Evolutionary conservation across 2,329 filamentous ascomycete genomes (phyloP), one percentile per base, ranked within the genome.

Genomic region (Pyrenochaeta sp.): DNA sequence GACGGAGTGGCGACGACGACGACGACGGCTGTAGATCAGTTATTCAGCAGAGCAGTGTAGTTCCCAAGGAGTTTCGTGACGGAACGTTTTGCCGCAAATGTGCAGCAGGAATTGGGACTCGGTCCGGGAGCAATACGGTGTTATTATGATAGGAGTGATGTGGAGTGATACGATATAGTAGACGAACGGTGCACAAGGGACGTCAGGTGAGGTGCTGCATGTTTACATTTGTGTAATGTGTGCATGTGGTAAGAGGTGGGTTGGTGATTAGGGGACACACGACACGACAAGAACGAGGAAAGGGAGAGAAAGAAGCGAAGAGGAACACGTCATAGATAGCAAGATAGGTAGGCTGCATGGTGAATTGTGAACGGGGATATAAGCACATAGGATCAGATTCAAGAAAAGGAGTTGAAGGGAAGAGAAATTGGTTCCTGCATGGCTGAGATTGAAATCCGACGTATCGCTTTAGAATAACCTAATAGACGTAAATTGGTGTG

Each of bases 141-240:
- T 19, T 19, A 1, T 19, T 19, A 19, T 19, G 1, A 19, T 19
- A 1, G 19, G 46, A 12, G 24, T 2, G 13, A 36, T 30, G 8
- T 12, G 19, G 19, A 19, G 19, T 19, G 19, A 19, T 19, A 19
- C 19, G 19, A 19, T 19, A 19, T 19, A 19, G 19, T 19, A 19
- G 19, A 19, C 1, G 19, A 19, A 19, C 19, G n/a, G 49, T n/a
- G 25, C 37, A 34, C 49, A 51, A 51, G 25, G 47, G 36, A 39
- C 32, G 25, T 30, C 28, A 22, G 55, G 47, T 36, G 46, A 43
- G 50, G 36, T 36, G 19, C 5, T 30, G 5, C 28, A 15, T 45
- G 34, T 40, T 45, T n/a, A 37, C 40, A 47, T 48, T 52, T 46
- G 45, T 47, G 45, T 44, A 28, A 24, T 43, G 15, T 7, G 10